Conservation (phyloP, 306 rosid genomes). For the Cicer bijugum region DNA sequence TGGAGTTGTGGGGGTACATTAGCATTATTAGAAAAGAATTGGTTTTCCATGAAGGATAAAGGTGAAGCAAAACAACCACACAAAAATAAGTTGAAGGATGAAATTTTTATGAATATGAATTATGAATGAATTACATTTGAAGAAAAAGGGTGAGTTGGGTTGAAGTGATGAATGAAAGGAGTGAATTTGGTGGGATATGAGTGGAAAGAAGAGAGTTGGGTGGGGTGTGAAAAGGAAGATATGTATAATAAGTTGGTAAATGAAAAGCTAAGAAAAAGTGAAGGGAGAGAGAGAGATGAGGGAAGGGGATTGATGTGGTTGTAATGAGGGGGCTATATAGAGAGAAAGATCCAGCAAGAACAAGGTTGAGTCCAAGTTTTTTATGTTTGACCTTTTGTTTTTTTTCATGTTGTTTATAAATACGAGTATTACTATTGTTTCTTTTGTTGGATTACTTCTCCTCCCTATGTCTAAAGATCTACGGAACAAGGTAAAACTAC, state of each 20-base stretch:
- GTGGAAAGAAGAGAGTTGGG: slow-evolving; percentile 27
- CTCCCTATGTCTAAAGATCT: no score
- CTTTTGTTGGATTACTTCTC: background rate
- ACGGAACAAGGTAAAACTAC: no score
- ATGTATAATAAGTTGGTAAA: slow-evolving; percentile 31
- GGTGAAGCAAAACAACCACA: background rate
- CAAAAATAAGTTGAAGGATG: background rate
- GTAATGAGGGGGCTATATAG: slow-evolving; percentile 58
- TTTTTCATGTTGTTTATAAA: slow-evolving; percentile 34
- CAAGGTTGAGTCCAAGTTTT: slow-evolving; percentile 34
- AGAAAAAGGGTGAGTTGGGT: slow-evolving; percentile 16
- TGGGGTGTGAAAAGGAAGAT: slow-evolving; percentile 44
- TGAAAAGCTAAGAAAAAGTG: slow-evolving; percentile 41
- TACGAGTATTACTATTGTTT: slow-evolving; percentile 16
- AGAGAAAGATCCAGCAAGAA: slow-evolving; percentile 47
- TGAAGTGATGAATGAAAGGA: slow-evolving; percentile 35
- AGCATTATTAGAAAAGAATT: slow-evolving; percentile 55
- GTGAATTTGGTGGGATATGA: slow-evolving; percentile 40
- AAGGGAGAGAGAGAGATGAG: slow-evolving; percentile 34
- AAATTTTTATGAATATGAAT: slow-evolving; percentile 18
- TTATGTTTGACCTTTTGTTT: slow-evolving; percentile 56
- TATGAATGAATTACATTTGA: slow-evolving; percentile 42
- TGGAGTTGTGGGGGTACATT: slow-evolving; percentile 53
- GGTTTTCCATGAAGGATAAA: slow-evolving; percentile 51
- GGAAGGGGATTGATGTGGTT: slow-evolving; percentile 35